These are phyloP conservation scores for Russula vinacea DNA, from an alignment of 768 basidiomycete species.

Conservation along the genomic window DNA sequence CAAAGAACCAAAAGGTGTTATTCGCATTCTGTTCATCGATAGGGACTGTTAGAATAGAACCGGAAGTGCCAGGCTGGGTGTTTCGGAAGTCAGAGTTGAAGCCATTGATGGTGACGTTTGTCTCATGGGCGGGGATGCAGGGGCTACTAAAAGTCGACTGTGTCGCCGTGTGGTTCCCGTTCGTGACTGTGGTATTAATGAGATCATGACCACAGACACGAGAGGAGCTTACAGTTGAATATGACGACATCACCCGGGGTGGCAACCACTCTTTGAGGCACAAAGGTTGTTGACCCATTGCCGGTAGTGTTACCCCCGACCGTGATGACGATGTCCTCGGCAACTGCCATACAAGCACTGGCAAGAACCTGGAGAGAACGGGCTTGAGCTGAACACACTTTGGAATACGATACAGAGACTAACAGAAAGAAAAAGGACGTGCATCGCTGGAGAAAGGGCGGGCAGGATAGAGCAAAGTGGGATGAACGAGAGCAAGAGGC, in stretches of 20 bases:
- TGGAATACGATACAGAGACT: constrained; percentile 1
- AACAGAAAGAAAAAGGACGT: constrained; percentile 6
- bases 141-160: constrained; percentile 56
- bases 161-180: constrained; percentile 39
- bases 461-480: neutral
- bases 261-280: constrained; percentile 45
- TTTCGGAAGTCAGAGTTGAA: constrained; percentile 55
- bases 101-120: constrained; percentile 51
- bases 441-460: neutral
- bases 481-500: neutral
- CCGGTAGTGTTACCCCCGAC: constrained; percentile 47
- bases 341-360: constrained; percentile 31
- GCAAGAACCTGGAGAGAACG: constrained; percentile 20
- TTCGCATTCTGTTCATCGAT: constrained; percentile 43
- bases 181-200: constrained; percentile 49
- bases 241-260: constrained; percentile 47
- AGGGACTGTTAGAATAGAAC: constrained; percentile 46
- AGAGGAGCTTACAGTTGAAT: constrained; percentile 51
- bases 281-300: constrained; percentile 47
- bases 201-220: constrained; percentile 29
- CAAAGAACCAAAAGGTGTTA: constrained; percentile 59
- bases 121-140: constrained; percentile 50
- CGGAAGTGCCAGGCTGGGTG: constrained; percentile 46
- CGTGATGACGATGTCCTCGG: constrained; percentile 44
- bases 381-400: neutral